phyloP scores from a whole-genome alignment of 805 yeast species.

The Yarrowia porcina region DNA sequence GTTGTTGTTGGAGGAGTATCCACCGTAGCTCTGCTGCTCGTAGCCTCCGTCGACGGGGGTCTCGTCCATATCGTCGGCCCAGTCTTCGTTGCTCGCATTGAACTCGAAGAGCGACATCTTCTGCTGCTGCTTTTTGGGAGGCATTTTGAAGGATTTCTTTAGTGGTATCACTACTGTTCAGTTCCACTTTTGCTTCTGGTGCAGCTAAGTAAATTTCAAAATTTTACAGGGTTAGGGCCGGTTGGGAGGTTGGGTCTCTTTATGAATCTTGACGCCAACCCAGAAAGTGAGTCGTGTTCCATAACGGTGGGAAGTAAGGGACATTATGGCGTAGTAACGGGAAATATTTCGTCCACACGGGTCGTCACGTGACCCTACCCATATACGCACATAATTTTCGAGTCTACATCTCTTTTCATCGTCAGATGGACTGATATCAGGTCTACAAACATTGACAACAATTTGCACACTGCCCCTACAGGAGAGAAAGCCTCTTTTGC shows the following conservation, averaged over 20 bases:
- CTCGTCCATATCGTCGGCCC: slow-evolving; percentile 26
- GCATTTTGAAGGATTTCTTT: slow-evolving; percentile 40
- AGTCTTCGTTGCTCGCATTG: slow-evolving; percentile 62
- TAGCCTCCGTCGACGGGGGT: slow-evolving; percentile 8
- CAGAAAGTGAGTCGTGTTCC: background rate
- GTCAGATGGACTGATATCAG: background rate
- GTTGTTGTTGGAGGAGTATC: slow-evolving; percentile 9
- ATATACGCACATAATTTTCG: background rate
- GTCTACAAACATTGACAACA: background rate
- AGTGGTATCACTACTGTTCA: slow-evolving; percentile 17
- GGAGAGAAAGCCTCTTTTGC: background rate
- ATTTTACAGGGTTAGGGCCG: slow-evolving; percentile 8
- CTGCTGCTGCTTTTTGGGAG: slow-evolving; percentile 60
- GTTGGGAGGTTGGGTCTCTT: slow-evolving; percentile 11
- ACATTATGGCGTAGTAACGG: background rate
- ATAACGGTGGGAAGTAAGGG: background rate
- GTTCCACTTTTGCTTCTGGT: background rate
- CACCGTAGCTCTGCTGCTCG: slow-evolving; percentile 30
- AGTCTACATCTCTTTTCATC: background rate
- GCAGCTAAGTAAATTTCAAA: slow-evolving; percentile 16
- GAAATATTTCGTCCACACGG: background rate
- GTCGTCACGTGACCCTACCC: background rate
- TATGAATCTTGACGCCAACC: background rate
- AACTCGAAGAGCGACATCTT: slow-evolving; percentile 87
- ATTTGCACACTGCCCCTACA: background rate